Evolutionary conservation across 2,329 filamentous ascomycete genomes (phyloP).

Genomic region (Nannizzia gypsea): DNA sequence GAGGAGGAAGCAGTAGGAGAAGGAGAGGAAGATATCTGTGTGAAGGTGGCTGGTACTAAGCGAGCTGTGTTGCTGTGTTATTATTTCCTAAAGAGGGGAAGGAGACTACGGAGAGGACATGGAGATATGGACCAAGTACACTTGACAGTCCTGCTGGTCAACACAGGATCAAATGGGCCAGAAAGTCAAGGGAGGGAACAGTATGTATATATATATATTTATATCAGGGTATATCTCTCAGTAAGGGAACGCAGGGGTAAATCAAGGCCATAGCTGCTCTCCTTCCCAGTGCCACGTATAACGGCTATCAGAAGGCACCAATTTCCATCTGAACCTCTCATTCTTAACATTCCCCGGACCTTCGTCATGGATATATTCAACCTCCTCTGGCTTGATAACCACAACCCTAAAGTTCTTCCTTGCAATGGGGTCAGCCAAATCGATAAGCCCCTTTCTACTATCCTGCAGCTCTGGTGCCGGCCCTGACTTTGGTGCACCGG

Average conservation of each 20-base stretch:
- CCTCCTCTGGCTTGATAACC: slow-evolving; percentile 67
- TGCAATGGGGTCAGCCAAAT: slow-evolving; percentile 57
- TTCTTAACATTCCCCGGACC: slow-evolving; percentile 46
- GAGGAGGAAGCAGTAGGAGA: background rate
- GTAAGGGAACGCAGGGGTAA: background rate
- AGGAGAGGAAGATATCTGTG: background rate
- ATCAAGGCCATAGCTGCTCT: slow-evolving; percentile 54
- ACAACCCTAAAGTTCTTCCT: slow-evolving; percentile 73
- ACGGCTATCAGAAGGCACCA: slow-evolving; percentile 35
- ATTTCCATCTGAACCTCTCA: slow-evolving; percentile 56
- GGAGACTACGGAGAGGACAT: background rate
- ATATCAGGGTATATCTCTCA: no score
- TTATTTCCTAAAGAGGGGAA: background rate
- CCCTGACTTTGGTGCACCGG: slow-evolving; percentile 47
- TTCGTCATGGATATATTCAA: slow-evolving; percentile 62
- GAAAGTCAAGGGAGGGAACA: no score
- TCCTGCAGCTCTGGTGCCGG: slow-evolving; percentile 30
- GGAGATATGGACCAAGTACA: background rate
- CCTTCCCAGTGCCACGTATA: slow-evolving; percentile 48
- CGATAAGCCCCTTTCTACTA: slow-evolving; percentile 54
- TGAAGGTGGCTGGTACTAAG: background rate
- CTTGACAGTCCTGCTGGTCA: background rate
- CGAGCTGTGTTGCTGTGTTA: background rate
- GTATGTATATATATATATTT: background rate
- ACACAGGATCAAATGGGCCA: background rate